These are phyloP conservation scores for Buddleja alternifolia DNA, from an alignment of 257 asterid genomes.

Conservation along the genomic window DNA sequence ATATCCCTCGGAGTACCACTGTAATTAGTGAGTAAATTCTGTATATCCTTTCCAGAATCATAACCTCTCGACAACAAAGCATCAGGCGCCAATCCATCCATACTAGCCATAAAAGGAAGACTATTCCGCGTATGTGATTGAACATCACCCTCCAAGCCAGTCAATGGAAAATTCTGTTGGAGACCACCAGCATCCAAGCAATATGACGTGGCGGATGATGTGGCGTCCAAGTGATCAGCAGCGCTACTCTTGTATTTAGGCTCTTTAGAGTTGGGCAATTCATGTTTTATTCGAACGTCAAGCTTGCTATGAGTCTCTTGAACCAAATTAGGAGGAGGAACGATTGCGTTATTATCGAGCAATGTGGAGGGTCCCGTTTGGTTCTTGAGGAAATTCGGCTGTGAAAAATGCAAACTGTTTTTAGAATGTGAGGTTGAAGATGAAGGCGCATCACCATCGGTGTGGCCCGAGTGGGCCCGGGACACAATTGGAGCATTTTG, in stretches of 20 bases:
- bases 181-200: constrained; percentile 77
- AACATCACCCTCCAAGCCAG: constrained; percentile 70
- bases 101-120: constrained; percentile 53
- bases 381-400: constrained; percentile 59
- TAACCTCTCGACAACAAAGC: constrained; percentile 87
- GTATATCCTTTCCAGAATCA: constrained; percentile 92
- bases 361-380: constrained; percentile 49
- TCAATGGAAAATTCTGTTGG: constrained; percentile 65
- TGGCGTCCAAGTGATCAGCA: constrained; percentile 72
- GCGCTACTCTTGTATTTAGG: constrained; percentile 53
- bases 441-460: constrained; percentile 72
- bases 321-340: constrained; percentile 56
- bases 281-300: constrained; percentile 59
- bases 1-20: constrained; percentile 70
- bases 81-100: constrained; percentile 85
- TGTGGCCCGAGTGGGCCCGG: constrained; percentile 55
- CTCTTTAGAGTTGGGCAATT: constrained; percentile 55
- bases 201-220: constrained; percentile 85
- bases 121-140: constrained; percentile 71
- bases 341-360: constrained; percentile 49
- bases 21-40: constrained; percentile 72
- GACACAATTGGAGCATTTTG: constrained; percentile 47
- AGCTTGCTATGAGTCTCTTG: constrained; percentile 58
- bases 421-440: constrained; percentile 81
- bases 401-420: constrained; percentile 57